Evolutionary conservation across 352 stramenopile species (phyloP).

Genomic region (Phytopythium chamaehyphon): DNA sequence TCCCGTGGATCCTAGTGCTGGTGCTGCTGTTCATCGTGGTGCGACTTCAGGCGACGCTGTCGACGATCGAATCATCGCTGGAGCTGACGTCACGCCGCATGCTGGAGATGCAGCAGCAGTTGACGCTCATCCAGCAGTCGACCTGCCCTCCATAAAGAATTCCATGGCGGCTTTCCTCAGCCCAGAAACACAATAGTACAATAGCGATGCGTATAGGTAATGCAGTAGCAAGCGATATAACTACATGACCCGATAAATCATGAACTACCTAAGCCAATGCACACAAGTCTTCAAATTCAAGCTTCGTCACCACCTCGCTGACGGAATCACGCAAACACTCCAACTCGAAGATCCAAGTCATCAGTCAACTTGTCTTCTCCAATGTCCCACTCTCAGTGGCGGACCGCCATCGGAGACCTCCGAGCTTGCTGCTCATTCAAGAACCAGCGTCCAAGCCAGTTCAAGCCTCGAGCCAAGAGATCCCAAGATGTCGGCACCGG

Average conservation of each 20-base stretch:
- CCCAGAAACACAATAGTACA: conserved; percentile 9
- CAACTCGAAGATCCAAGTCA: too few relatives aligned
- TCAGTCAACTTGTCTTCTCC: too few relatives aligned
- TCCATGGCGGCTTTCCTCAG: neutral
- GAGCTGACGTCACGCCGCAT: conserved; percentile 35
- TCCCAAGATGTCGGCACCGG: too few relatives aligned
- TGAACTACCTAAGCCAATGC: neutral
- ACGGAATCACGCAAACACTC: neutral
- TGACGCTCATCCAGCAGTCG: conserved; percentile 12
- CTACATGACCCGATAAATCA: too few relatives aligned
- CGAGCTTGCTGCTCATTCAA: too few relatives aligned
- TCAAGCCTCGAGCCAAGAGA: too few relatives aligned
- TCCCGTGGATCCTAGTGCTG: conserved; percentile 67
- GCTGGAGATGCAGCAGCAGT: conserved; percentile 25
- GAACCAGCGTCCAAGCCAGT: too few relatives aligned
- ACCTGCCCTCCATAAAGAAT: conserved; percentile 9
- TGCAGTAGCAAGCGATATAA: too few relatives aligned
- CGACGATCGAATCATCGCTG: conserved; percentile 55
- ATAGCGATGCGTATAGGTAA: neutral
- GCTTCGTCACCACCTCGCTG: neutral
- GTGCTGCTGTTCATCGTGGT: conserved; percentile 57
- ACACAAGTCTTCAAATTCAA: neutral
- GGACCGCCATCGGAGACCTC: too few relatives aligned
- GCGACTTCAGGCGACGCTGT: conserved; percentile 49
- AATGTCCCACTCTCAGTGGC: too few relatives aligned